Conservation (phyloP, 306 rosid genomes). For the Rubus parviflorus region DNA sequence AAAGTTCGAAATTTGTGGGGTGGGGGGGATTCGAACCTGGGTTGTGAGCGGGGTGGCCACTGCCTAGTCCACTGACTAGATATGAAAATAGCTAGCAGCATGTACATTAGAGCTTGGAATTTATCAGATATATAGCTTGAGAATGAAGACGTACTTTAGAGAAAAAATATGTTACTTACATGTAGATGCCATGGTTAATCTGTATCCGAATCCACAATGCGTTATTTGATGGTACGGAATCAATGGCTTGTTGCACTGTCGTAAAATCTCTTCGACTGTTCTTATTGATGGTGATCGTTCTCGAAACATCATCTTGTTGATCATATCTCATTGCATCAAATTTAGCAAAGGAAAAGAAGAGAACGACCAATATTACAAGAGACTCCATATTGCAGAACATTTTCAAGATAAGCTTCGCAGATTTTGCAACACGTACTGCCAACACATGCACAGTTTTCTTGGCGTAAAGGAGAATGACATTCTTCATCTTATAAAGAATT, state of each 20-base stretch:
- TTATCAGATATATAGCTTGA: not conserved
- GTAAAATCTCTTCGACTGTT: constrained; percentile 16
- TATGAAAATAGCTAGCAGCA: too few species aligned
- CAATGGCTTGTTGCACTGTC: constrained; percentile 40
- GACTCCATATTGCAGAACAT: not conserved
- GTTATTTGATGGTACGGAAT: constrained; percentile 23
- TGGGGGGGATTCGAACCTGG: too few species aligned
- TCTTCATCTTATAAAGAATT: too few species aligned
- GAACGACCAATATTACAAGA: not conserved
- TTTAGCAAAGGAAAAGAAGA: not conserved
- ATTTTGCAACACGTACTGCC: too few species aligned
- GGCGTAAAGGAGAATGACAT: too few species aligned
- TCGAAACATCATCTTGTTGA: not conserved
- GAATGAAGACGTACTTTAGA: not conserved
- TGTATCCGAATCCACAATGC: constrained; percentile 31
- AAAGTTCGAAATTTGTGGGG: too few species aligned
- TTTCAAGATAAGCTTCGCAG: too few species aligned
- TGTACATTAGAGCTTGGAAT: not conserved
- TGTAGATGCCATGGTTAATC: constrained; percentile 28
- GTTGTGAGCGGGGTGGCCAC: too few species aligned
- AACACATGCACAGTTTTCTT: too few species aligned
- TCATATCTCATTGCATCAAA: not conserved
- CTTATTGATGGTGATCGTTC: constrained; percentile 25
- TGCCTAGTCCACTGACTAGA: too few species aligned
- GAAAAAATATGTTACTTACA: not conserved